Conservation (phyloP, 495 filamentous ascomycete species). For the Lophium mytilinum region DNA sequence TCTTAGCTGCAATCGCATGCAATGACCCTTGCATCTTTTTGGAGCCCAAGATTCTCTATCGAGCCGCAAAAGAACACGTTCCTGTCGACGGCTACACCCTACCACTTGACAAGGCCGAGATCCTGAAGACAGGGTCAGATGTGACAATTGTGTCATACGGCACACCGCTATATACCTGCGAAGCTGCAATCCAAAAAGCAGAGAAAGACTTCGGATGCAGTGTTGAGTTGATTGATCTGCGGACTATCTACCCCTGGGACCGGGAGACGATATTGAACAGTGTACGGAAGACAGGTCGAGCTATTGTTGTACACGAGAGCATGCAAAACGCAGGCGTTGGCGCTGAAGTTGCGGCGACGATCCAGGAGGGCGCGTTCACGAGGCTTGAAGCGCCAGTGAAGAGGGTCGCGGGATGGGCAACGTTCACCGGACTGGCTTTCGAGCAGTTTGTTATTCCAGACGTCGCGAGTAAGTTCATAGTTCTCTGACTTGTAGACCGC, state of each 20-base stretch:
- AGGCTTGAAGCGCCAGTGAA: constrained; percentile 86
- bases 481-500: not conserved
- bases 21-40: constrained; percentile 93
- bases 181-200: constrained; percentile 66
- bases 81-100: constrained; percentile 74
- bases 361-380: constrained; percentile 84
- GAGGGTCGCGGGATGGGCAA: constrained; percentile 86
- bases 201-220: constrained; percentile 74
- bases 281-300: constrained; percentile 82
- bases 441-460: constrained; percentile 88
- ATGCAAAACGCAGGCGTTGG: constrained; percentile 94
- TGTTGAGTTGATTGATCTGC: constrained; percentile 83
- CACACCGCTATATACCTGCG: constrained; percentile 83
- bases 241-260: constrained; percentile 95
- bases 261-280: constrained; percentile 73
- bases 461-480: constrained; percentile 64
- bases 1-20: constrained; percentile 65
- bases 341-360: constrained; percentile 84
- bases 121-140: constrained; percentile 75
- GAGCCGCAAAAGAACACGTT: constrained; percentile 92
- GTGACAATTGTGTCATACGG: constrained; percentile 88
- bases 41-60: constrained; percentile 94
- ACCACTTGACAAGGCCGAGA: constrained; percentile 80
- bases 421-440: constrained; percentile 71
- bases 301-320: constrained; percentile 88